Evolutionary conservation across 2,329 filamentous ascomycete genomes (phyloP), one percentile per base, ranked within the genome.

Genomic region (Aspergillus hortae): DNA sequence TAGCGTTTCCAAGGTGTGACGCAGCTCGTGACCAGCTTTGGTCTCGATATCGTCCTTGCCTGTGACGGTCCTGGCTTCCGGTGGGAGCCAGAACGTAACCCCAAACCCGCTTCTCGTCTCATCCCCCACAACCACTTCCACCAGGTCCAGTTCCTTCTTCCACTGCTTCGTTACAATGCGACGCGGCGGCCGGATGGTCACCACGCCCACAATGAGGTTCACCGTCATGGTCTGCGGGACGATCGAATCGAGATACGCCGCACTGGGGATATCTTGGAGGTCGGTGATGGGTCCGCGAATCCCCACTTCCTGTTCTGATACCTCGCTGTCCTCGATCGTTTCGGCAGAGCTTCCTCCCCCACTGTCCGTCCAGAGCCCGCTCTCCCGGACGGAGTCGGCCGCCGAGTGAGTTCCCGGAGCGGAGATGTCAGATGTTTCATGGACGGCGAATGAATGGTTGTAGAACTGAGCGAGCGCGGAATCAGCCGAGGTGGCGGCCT

Each of bases 101-200:
- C 80, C 83, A 71, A 96, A 95, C 2, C 87, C 88, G 0, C 89
- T 83, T 57, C 80, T 83, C 0, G 91, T 95, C 47, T 96, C 89
- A 67, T 97, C 92, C 4, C 89, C 92, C 1, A 96, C 84, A 1
- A 92, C 76, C 2, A 94, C 70, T 68, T 95, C 90, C 38, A 92
- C 75, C 3, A 95, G 78, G 5, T 88, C 81, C 47, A 86, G 78
- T 41, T 77, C 70, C 54, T 71, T 73, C 48, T 73, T 76, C 63
- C 75, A 76, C 6, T 77, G 76, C 10, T 73, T 71, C 0, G 91
- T 89, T 27, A 77, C 81, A 17, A 96, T 83, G 2, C 79, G 79
- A 21, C 88, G 84, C 1, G 87, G 79, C 35, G 84, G 79, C 1
- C 86, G 80, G 45, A 90, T 79, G 11, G 87, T 84, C 55, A 95